Percentiles rank a stretch among this genome's conserved stretches.
These are phyloP conservation scores for Elongisporangium undulatum DNA, from an alignment of 352 stramenopile genomes.

Conservation along the genomic window DNA sequence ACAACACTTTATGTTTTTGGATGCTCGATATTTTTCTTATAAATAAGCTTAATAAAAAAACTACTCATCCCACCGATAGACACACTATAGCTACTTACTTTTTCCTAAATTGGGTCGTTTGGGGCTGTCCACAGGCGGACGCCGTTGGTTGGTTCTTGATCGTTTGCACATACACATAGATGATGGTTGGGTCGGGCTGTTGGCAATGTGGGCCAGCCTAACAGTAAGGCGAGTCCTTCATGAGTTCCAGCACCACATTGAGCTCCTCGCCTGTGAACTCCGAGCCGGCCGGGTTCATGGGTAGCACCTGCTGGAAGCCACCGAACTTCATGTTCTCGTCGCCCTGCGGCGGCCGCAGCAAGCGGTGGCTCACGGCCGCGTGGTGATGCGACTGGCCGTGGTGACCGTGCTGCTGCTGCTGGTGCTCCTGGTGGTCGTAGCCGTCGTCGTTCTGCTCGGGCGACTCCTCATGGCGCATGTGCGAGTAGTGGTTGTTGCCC, in stretches of 20 bases:
- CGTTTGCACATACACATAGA: not conserved
- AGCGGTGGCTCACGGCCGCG: conserved; percentile 25
- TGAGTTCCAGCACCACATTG: conserved; percentile 72
- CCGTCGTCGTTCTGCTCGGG: conserved; percentile 12
- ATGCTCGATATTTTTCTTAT: not conserved
- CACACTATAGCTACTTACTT: not conserved
- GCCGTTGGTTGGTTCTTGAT: not conserved
- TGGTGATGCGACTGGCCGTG: conserved; percentile 24
- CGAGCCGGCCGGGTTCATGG: conserved; percentile 61
- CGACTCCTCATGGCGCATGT: conserved; percentile 20
- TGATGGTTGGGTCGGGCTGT: not conserved
- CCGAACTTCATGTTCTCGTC: conserved; percentile 42
- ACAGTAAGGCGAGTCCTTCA: conserved; percentile 42
- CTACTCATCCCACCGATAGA: not conserved
- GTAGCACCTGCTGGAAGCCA: conserved; percentile 37
- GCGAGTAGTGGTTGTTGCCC: conserved; percentile 22
- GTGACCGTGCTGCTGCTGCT: conserved; percentile 19
- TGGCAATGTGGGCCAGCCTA: not conserved
- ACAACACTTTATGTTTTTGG: not conserved
- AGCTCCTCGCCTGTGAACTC: conserved; percentile 79
- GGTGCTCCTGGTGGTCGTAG: conserved; percentile 20
- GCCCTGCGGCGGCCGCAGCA: conserved; percentile 52
- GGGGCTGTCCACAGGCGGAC: not conserved
- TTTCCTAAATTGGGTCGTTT: not conserved
- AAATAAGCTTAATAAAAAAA: not conserved